phyloP scores from a whole-genome alignment of 257 asterid species.

The Solanum acaule region DNA sequence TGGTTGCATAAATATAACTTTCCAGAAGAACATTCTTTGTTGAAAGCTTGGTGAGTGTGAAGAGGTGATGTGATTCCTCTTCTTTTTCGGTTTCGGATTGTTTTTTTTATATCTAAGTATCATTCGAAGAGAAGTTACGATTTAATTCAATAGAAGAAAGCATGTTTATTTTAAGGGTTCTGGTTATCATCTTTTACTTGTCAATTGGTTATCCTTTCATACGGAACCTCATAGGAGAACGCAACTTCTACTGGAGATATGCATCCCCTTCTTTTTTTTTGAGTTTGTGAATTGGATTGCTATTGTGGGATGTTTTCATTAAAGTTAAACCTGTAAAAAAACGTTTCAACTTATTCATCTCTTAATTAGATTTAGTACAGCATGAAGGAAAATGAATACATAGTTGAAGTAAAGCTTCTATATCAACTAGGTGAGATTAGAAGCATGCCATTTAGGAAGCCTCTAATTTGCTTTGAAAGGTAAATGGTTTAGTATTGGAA shows the following conservation, averaged over 20 bases:
- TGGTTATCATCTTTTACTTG: not conserved
- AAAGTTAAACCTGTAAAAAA: not conserved
- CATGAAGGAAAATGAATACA: not conserved
- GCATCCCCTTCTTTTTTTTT: not conserved
- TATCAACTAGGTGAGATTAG: not conserved
- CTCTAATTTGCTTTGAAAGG: not conserved
- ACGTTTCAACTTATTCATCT: not conserved
- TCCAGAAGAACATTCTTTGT: not conserved
- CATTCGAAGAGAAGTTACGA: not conserved
- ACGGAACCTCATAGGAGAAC: not conserved
- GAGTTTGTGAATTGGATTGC: not conserved
- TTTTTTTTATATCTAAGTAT: not conserved
- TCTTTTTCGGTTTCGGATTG: not conserved
- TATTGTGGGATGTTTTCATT: not conserved
- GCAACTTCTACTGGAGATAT: not conserved
- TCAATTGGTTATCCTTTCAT: not conserved
- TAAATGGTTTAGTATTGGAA: not conserved
- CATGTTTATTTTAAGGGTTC: not conserved
- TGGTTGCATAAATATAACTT: not conserved
- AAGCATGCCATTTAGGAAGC: not conserved
- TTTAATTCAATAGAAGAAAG: not conserved
- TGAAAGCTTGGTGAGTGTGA: not conserved
- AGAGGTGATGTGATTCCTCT: not conserved
- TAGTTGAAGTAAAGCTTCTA: not conserved
- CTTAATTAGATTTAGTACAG: not conserved